A percentile compares a stretch with the other conserved stretches of the same genome.
Conservation (phyloP, 2,329 filamentous ascomycete genomes). For the Tolypocladium pustulatum region DNA sequence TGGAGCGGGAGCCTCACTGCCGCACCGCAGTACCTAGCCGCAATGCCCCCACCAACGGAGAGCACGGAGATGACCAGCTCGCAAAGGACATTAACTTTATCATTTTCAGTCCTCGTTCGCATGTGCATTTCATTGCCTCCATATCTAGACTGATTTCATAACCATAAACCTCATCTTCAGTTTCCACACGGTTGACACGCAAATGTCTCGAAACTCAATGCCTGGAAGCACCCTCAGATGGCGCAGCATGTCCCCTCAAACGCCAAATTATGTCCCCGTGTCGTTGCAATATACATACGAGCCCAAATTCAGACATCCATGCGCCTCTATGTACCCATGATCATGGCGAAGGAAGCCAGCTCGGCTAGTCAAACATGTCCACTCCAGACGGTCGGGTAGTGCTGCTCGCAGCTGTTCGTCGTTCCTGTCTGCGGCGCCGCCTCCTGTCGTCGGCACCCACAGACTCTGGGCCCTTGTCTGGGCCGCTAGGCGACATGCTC, state of each 20-base stretch:
- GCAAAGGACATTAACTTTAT: too few relatives aligned
- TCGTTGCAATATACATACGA: not conserved
- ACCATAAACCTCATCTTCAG: not conserved
- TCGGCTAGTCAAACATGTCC: constrained; percentile 26
- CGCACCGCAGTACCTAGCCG: not conserved
- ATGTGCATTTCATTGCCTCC: not conserved
- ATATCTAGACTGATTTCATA: not conserved
- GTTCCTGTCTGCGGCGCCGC: constrained; percentile 44
- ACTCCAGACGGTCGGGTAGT: constrained; percentile 17
- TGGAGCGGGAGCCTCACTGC: not conserved
- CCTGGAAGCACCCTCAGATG: not conserved
- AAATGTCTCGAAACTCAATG: not conserved
- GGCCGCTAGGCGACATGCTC: constrained; percentile 34
- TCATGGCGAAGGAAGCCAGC: not conserved
- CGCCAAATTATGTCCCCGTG: not conserved
- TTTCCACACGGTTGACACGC: not conserved
- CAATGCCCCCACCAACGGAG: not conserved
- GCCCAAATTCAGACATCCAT: not conserved
- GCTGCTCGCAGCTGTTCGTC: constrained; percentile 31
- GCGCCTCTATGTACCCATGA: not conserved
- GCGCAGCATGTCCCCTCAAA: not conserved
- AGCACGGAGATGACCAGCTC: too few relatives aligned
- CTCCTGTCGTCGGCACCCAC: constrained; percentile 39
- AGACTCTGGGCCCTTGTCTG: constrained; percentile 20
- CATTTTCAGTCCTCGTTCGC: not conserved